Conservation (phyloP, 257 asterid genomes). For the Gynochthodes officinalis region DNA sequence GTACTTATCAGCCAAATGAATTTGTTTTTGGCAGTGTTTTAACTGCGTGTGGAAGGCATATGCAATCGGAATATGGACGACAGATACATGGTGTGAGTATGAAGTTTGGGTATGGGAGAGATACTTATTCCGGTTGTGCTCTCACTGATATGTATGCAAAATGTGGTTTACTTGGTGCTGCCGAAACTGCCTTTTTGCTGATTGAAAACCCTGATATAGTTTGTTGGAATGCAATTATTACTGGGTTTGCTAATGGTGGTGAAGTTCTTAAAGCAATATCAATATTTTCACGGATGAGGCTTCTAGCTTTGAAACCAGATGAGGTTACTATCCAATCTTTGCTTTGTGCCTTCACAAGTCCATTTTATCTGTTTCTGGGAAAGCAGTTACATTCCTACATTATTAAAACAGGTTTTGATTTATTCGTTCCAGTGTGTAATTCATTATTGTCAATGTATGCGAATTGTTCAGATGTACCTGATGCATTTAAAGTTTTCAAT, state of each 20-base stretch:
- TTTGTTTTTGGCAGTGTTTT: constrained; percentile 64
- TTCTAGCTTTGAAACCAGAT: constrained; percentile 42
- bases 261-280: constrained; percentile 48
- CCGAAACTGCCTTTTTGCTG: constrained; percentile 48
- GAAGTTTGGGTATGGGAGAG: constrained; percentile 47
- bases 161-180: constrained; percentile 52
- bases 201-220: constrained; percentile 62
- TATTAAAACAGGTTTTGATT: constrained; percentile 44
- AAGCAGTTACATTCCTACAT: constrained; percentile 60
- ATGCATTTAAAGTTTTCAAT: constrained; percentile 48
- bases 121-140: constrained; percentile 62
- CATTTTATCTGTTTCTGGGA: constrained; percentile 45
- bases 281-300: constrained; percentile 61
- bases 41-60: constrained; percentile 57
- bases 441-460: constrained; percentile 66
- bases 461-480: constrained; percentile 43
- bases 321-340: constrained; percentile 61
- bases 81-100: constrained; percentile 62
- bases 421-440: constrained; percentile 53
- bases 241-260: constrained; percentile 57
- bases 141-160: constrained; percentile 79
- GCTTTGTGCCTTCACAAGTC: constrained; percentile 53
- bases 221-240: constrained; percentile 68
- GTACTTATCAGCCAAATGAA: constrained; percentile 51
- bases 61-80: constrained; percentile 48